These are phyloP conservation scores for Daldinia eschscholtzii DNA, from an alignment of 2,329 filamentous ascomycete species.

Conservation along the genomic window DNA sequence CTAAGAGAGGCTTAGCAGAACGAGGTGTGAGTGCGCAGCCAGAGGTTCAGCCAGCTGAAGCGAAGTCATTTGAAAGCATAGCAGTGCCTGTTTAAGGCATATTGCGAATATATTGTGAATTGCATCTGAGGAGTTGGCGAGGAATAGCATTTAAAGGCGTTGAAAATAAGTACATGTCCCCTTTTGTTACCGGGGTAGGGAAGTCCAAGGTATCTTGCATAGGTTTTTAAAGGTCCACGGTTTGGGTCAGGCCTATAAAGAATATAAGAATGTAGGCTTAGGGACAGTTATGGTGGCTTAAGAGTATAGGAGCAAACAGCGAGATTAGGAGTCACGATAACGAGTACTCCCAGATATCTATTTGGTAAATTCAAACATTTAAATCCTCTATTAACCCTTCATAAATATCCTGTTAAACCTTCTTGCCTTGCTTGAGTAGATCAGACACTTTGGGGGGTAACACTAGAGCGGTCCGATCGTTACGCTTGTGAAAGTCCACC, in stretches of 20 bases:
- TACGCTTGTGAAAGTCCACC: slow-evolving; percentile 91
- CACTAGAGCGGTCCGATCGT: slow-evolving; percentile 86
- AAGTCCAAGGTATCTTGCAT: slow-evolving; percentile 22
- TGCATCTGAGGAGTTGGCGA: slow-evolving; percentile 23
- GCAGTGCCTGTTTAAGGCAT: slow-evolving; percentile 32
- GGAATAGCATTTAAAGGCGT: slow-evolving; percentile 47
- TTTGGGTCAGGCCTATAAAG: slow-evolving; percentile 12
- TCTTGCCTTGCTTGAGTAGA: slow-evolving; percentile 72
- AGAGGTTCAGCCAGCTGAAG: slow-evolving; percentile 35
- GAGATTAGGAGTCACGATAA: slow-evolving; percentile 4
- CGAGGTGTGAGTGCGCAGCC: slow-evolving; percentile 47
- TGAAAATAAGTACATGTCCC: slow-evolving; percentile 24
- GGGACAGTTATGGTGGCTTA: slow-evolving; percentile 6
- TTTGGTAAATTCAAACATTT: neutral
- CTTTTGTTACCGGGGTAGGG: slow-evolving; percentile 4
- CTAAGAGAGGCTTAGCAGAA: slow-evolving; percentile 51
- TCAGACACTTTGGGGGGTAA: slow-evolving; percentile 93
- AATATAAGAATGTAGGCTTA: neutral
- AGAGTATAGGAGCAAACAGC: slow-evolving; percentile 8
- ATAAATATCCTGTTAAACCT: slow-evolving; percentile 55
- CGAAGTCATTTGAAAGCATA: slow-evolving; percentile 31
- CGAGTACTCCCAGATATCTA: slow-evolving; percentile 9
- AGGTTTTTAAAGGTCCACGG: slow-evolving; percentile 12
- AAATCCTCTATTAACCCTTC: slow-evolving; percentile 10
- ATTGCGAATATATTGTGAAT: neutral